These are phyloP conservation scores for Polytrichum formosum DNA, from an alignment of 225 moss, liverwort and hornwort genomes.

Conservation along the genomic window DNA sequence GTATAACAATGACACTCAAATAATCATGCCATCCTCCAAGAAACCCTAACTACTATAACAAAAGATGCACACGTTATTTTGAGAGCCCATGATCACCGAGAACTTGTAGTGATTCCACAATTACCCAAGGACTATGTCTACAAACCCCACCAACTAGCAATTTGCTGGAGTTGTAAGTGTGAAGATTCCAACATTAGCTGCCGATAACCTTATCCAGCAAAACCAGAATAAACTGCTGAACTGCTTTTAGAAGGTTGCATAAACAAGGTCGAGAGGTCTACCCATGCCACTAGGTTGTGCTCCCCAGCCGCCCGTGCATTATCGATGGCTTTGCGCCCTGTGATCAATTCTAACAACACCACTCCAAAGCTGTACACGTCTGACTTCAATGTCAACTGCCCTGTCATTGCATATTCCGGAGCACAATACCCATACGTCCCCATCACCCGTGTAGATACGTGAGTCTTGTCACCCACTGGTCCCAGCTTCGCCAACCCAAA, in stretches of 20 bases:
- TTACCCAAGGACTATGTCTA: too few relatives aligned
- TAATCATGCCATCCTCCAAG: too few relatives aligned
- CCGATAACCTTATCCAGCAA: too few relatives aligned
- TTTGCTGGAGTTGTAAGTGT: too few relatives aligned
- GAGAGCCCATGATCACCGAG: too few relatives aligned
- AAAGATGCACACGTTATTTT: too few relatives aligned
- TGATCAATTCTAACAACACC: constrained; percentile 93
- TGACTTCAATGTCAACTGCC: constrained; percentile 99
- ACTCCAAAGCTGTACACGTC: constrained; percentile 99
- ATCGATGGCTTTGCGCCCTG: constrained; percentile 98
- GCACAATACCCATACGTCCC: constrained; percentile 99
- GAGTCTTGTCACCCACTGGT: constrained; percentile 97
- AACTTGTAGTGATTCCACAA: too few relatives aligned
- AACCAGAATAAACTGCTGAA: too few relatives aligned
- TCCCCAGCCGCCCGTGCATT: constrained; percentile 88
- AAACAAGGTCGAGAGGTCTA: constrained; percentile 17
- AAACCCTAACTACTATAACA: too few relatives aligned
- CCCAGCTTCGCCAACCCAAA: constrained; percentile 97
- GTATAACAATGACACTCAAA: too few relatives aligned
- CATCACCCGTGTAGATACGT: constrained; percentile 98
- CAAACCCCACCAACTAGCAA: too few relatives aligned
- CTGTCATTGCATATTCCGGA: constrained; percentile 99
- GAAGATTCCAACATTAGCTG: too few relatives aligned
- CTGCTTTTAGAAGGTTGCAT: background rate
- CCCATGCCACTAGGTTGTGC: constrained; percentile 99